phyloP scores from a whole-genome alignment of 2,329 filamentous ascomycete species.

The Neurospora sp. region DNA sequence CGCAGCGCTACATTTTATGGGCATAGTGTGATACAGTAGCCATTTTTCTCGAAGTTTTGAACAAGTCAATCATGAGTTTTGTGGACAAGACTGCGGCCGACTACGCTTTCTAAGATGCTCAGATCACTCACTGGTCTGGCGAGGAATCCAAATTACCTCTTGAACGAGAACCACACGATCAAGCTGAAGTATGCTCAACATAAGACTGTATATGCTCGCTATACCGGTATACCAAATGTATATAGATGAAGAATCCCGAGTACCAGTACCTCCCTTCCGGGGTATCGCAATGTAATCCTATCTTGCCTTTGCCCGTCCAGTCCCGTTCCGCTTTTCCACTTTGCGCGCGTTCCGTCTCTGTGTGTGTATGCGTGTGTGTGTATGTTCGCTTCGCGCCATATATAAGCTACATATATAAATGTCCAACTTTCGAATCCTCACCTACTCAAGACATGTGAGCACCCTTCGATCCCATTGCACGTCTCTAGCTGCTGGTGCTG shows the following conservation, averaged over 20 bases:
- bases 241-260: not conserved
- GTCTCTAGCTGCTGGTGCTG: not conserved
- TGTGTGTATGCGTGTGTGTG: not conserved
- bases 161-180: not conserved
- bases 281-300: not conserved
- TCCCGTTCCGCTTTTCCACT: not conserved
- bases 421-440: not conserved
- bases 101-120: not conserved
- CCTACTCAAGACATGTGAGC: not conserved
- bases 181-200: not conserved
- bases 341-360: not conserved
- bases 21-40: not conserved
- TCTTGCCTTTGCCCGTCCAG: not conserved
- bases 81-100: not conserved
- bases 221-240: not conserved
- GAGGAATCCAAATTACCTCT: not conserved
- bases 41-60: not conserved
- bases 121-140: not conserved
- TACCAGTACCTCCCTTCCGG: not conserved
- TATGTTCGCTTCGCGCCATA: not conserved
- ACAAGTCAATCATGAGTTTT: not conserved
- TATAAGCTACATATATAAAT: not conserved
- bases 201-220: not conserved
- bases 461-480: not conserved
- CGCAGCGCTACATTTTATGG: too few species aligned